These are phyloP conservation scores for Psilocybe mexicana DNA, from an alignment of 1,284 basidiomycete genomes.

Conservation along the genomic window DNA sequence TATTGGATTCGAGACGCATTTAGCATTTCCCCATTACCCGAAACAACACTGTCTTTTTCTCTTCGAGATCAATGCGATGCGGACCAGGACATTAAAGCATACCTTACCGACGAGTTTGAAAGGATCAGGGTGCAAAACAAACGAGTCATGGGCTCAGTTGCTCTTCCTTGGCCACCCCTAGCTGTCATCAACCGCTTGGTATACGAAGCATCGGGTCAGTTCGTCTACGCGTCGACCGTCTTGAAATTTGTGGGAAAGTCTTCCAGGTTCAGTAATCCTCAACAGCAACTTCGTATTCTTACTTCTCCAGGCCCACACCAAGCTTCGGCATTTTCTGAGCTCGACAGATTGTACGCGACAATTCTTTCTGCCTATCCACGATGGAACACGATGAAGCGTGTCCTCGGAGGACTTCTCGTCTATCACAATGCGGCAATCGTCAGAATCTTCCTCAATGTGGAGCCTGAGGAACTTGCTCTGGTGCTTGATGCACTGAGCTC, in stretches of 20 bases:
- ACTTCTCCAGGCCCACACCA: background rate
- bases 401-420: background rate
- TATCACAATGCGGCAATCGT: background rate
- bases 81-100: background rate
- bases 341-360: background rate
- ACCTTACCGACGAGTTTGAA: background rate
- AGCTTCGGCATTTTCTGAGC: background rate
- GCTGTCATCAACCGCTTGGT: background rate
- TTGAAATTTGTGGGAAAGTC: background rate
- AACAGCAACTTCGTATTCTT: background rate
- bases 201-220: background rate
- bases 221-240: conserved; percentile 1
- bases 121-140: background rate
- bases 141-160: background rate
- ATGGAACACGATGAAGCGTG: background rate
- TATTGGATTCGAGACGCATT: conserved; percentile 3
- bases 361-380: background rate
- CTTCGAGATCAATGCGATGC: background rate
- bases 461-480: background rate
- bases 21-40: background rate
- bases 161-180: background rate
- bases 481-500: background rate
- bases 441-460: background rate
- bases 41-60: background rate
- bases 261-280: background rate